These are phyloP conservation scores for Huiozyma sinensis DNA, from an alignment of 805 yeast genomes.

Conservation along the genomic window DNA sequence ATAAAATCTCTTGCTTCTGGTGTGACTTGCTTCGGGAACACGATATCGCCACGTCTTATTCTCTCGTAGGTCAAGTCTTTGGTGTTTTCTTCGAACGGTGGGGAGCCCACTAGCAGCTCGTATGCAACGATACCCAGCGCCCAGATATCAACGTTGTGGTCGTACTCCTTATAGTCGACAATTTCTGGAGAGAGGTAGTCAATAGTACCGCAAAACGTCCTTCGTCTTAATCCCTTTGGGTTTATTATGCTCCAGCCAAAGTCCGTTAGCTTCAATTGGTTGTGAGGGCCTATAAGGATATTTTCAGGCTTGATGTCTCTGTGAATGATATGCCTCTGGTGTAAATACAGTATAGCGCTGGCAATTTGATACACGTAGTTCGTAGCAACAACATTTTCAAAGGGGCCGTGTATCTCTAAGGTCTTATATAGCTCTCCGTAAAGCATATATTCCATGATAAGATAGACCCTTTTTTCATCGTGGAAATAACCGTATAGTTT, in stretches of 20 bases:
- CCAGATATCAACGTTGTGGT: conserved; percentile 79
- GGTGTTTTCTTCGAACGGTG: conserved; percentile 83
- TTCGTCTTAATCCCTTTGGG: conserved; percentile 46
- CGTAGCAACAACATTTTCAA: conserved; percentile 65
- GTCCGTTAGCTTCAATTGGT: conserved; percentile 75
- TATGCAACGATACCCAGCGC: conserved; percentile 80
- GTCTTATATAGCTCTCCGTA: conserved; percentile 79
- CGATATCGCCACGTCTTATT: conserved; percentile 66
- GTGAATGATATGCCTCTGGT: conserved; percentile 71
- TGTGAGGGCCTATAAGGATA: conserved; percentile 64
- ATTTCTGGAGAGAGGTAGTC: conserved; percentile 95
- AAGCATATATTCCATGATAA: conserved; percentile 74
- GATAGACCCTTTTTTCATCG: conserved; percentile 69
- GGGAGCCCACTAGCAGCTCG: conserved; percentile 77
- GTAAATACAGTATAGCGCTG: conserved; percentile 66
- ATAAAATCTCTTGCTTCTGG: conserved; percentile 73
- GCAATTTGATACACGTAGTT: conserved; percentile 77
- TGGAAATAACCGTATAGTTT: conserved; percentile 77
- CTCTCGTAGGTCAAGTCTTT: conserved; percentile 70
- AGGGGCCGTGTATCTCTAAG: conserved; percentile 53
- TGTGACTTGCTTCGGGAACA: conserved; percentile 60
- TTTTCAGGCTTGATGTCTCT: conserved; percentile 94
- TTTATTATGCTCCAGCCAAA: conserved; percentile 88
- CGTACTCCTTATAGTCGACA: conserved; percentile 76
- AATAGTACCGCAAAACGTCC: conserved; percentile 88